These are phyloP conservation scores for Nasturtium officinale DNA, from an alignment of 345 rosid genomes.

Conservation along the genomic window DNA sequence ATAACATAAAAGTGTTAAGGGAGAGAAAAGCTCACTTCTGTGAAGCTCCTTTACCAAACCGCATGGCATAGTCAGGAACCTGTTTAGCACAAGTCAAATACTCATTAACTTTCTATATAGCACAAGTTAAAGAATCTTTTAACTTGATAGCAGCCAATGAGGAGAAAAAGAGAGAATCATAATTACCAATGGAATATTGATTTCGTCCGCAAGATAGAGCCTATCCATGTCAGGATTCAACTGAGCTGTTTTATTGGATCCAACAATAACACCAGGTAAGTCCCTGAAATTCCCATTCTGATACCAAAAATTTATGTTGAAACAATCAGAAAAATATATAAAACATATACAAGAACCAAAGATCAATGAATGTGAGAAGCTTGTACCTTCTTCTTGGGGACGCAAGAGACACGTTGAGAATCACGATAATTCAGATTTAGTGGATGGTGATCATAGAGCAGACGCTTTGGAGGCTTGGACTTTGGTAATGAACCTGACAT, in stretches of 20 bases:
- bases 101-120: too few species aligned
- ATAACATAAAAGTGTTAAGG: background rate
- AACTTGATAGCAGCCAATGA: background rate
- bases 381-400: constrained; percentile 41
- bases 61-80: constrained; percentile 48
- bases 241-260: constrained; percentile 48
- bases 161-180: background rate
- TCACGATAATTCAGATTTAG: constrained; percentile 31
- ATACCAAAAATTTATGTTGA: background rate
- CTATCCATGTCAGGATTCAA: constrained; percentile 52
- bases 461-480: background rate
- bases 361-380: background rate
- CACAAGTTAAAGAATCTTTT: constrained; percentile 2
- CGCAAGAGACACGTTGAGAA: constrained; percentile 27
- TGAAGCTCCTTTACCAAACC: constrained; percentile 40
- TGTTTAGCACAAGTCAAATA: too few species aligned
- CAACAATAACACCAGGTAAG: constrained; percentile 59
- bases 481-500: constrained; percentile 12
- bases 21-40: constrained; percentile 36
- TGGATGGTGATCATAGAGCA: constrained; percentile 37
- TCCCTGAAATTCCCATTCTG: constrained; percentile 73
- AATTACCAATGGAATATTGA: constrained; percentile 58
- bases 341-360: background rate
- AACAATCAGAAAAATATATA: background rate
- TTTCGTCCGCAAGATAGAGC: constrained; percentile 36